phyloP scores from a whole-genome alignment of 2,329 filamentous ascomycete species.

The Fusarium marasasianum region DNA sequence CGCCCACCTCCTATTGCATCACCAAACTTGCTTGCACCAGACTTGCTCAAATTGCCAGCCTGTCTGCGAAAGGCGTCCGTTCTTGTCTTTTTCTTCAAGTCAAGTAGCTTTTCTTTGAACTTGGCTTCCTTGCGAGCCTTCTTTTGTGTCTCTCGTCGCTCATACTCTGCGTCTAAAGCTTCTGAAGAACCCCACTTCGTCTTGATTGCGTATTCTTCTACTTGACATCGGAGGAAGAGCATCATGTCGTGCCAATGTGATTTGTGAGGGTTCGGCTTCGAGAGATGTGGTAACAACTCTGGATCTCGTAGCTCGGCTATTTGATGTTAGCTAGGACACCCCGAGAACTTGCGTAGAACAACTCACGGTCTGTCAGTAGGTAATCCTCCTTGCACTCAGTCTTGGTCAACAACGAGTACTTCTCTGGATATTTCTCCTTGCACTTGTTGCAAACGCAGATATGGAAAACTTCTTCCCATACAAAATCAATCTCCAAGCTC shows the following conservation, averaged over 20 bases:
- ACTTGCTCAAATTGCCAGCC: slow-evolving; percentile 65
- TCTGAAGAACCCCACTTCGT: slow-evolving; percentile 92
- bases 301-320: slow-evolving; percentile 88
- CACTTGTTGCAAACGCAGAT: slow-evolving; percentile 81
- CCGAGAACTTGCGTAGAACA: background rate
- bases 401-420: slow-evolving; percentile 95
- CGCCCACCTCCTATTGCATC: slow-evolving; percentile 75
- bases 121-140: slow-evolving; percentile 90
- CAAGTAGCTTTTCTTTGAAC: slow-evolving; percentile 87
- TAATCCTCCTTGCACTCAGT: slow-evolving; percentile 97
- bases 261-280: slow-evolving; percentile 93
- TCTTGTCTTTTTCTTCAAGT: slow-evolving; percentile 91
- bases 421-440: slow-evolving; percentile 90
- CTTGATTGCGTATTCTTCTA: slow-evolving; percentile 91
- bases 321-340: slow-evolving; percentile 1
- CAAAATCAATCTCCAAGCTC: slow-evolving; percentile 89
- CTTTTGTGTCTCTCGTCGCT: slow-evolving; percentile 78
- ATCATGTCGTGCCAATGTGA: slow-evolving; percentile 99
- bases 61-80: slow-evolving; percentile 88
- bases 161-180: slow-evolving; percentile 88
- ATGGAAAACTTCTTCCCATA: slow-evolving; percentile 88
- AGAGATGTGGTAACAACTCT: slow-evolving; percentile 86
- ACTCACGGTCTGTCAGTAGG: slow-evolving; percentile 86
- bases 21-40: slow-evolving; percentile 72
- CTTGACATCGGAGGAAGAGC: slow-evolving; percentile 91